Evolutionary conservation across 2,329 filamentous ascomycete species (phyloP), one percentile per base, ranked within the genome.

Genomic region (Aureobasidium musti): DNA sequence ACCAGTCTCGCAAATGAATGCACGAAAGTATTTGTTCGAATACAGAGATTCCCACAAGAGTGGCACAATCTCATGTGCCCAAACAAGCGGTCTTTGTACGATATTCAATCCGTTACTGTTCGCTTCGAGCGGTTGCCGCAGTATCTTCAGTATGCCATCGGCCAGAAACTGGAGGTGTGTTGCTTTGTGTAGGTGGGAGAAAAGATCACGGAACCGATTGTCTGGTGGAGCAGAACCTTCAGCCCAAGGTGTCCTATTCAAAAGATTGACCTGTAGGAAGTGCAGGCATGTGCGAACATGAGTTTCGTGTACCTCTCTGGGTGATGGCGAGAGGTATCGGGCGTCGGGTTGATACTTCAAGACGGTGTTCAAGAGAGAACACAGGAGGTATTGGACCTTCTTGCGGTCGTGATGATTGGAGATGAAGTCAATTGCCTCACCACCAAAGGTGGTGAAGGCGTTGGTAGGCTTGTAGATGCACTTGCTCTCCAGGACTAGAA

Each of bases 151-250:
- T 89, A 97, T 96, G 57, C 93, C 93, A 75, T 97, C 93, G 13
- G 96, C 91, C 28, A 98, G 87, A 75, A 99, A 99, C 76, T 99
- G 95, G 74, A 99, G 98, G 76, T 99, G 95, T 76, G 97, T 92
- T 0, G 94, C 91, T 54, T 95, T 87, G 78, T 98, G 95, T 53
- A 99, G 79, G 43, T 94, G 87, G 35, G 95, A 91, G 35, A 97
- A 86, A 71, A 96, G 97, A 77, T 97, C 92, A 19, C 95, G 90
- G 76, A 96, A 98, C 74, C 89, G 94, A 77, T 99, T 99, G 80
- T 96, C 96, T 39, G 68, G 66, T 0, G 87, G 83, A 11, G 84
- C 75, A 3, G 84, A 85, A 54, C 84, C 85, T 19, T 86, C 83
- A 66, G 86, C 84, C 75, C 97, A 92, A 0, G 93, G 93, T 60